Evolutionary conservation across 768 basidiomycete species (phyloP).

Genomic region (Neoboletus brunneissimus): DNA sequence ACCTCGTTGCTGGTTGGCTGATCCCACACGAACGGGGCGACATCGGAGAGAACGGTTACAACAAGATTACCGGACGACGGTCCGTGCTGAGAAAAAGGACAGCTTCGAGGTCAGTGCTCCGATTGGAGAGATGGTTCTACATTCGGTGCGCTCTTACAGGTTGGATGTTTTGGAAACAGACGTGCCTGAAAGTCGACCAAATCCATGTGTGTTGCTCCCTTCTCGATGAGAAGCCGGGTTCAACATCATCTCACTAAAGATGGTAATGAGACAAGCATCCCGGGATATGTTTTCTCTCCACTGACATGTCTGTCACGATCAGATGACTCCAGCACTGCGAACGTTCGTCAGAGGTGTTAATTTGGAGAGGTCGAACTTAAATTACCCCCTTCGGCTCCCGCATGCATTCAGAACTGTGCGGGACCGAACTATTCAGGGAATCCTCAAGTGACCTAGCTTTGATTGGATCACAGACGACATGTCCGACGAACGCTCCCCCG

Average conservation of each 20-base stretch:
- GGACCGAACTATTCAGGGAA: conserved; percentile 2
- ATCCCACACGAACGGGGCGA: conserved; percentile 1
- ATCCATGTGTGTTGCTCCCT: background rate
- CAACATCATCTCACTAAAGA: background rate
- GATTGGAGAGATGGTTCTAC: background rate
- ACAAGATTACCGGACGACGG: background rate
- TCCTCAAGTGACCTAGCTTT: background rate
- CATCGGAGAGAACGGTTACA: background rate
- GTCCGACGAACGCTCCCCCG: background rate
- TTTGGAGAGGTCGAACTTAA: background rate
- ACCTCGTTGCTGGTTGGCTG: background rate
- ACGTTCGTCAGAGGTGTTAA: background rate
- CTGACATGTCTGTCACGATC: background rate
- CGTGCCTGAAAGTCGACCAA: background rate
- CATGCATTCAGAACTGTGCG: background rate
- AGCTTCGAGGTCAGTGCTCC: background rate
- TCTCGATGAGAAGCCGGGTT: background rate
- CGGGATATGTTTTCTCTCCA: background rate
- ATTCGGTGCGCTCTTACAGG: background rate
- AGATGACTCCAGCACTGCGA: background rate
- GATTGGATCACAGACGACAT: background rate
- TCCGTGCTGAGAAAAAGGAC: background rate
- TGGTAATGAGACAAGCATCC: background rate
- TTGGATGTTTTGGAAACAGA: background rate
- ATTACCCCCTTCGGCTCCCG: conserved; percentile 1